phyloP scores from a whole-genome alignment of 2,329 filamentous ascomycete species.

The Ophiocordyceps camponoti-saundersi region DNA sequence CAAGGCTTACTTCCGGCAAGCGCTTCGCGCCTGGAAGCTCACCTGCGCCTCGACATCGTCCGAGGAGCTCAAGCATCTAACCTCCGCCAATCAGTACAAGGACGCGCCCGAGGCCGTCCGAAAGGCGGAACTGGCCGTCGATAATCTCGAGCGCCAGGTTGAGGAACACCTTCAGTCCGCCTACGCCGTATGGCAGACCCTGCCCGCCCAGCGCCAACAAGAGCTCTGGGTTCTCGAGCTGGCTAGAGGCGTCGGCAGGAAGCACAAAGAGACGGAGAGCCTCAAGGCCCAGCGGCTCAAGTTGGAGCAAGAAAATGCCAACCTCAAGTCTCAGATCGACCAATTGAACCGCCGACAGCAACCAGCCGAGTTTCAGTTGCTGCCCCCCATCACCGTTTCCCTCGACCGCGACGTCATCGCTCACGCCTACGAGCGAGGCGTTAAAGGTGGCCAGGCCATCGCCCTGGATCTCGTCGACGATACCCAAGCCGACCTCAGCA shows the following conservation, averaged over 20 bases:
- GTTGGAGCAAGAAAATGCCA: conserved; percentile 37
- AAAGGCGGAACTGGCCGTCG: conserved; percentile 33
- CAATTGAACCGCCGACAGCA: conserved; percentile 41
- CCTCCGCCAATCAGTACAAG: conserved; percentile 18
- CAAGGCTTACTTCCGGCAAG: conserved; percentile 45
- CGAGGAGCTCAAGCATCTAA: conserved; percentile 35
- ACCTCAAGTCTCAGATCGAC: conserved; percentile 40
- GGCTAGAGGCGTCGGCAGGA: conserved; percentile 39
- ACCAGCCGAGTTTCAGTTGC: conserved; percentile 39
- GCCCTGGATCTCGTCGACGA: conserved; percentile 34
- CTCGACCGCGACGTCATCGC: conserved; percentile 31
- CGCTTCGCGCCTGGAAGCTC: conserved; percentile 49
- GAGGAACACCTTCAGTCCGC: conserved; percentile 61
- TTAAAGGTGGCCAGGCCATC: conserved; percentile 20
- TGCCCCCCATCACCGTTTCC: conserved; percentile 32
- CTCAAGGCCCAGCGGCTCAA: conserved; percentile 31
- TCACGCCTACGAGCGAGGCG: conserved; percentile 26
- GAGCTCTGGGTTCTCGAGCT: conserved; percentile 47
- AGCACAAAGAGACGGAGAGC: conserved; percentile 35
- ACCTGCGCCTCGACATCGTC: conserved; percentile 27
- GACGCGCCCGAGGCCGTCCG: conserved; percentile 28
- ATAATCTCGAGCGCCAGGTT: conserved; percentile 50
- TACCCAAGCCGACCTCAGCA: conserved; percentile 31
- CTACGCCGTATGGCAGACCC: conserved; percentile 57
- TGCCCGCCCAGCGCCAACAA: conserved; percentile 36